Percentiles rank a stretch among this genome's conserved stretches.
phyloP scores from a whole-genome alignment of 202 grass and related monocot genomes.

The Setaria italica region DNA sequence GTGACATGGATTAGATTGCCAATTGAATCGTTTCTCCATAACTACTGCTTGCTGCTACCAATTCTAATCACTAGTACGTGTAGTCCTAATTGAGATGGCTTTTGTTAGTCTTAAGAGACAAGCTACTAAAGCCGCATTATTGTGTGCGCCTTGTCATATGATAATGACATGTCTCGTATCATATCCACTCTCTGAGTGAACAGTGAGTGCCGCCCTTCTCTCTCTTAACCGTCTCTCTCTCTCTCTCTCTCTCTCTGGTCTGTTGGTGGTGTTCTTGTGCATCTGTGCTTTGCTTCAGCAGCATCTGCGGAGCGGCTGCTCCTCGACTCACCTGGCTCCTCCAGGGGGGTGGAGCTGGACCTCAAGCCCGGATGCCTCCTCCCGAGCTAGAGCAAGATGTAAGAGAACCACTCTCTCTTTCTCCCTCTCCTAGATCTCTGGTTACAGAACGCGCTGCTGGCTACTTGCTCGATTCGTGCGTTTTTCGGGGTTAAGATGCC shows the following conservation, averaged over 20 bases:
- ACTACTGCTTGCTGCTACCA: background rate
- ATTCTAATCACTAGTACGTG: background rate
- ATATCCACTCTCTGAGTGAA: background rate
- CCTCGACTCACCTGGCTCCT: background rate
- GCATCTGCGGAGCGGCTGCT: slow-evolving; percentile 39
- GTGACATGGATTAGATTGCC: background rate
- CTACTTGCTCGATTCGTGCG: slow-evolving; percentile 4
- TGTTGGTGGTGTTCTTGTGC: background rate
- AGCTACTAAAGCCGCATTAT: background rate
- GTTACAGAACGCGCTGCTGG: background rate
- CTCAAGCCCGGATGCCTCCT: background rate
- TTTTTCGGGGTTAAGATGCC: slow-evolving; percentile 29
- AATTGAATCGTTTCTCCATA: too few relatives aligned
- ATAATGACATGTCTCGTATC: slow-evolving; percentile 44
- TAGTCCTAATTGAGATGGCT: background rate
- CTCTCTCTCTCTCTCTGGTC: background rate
- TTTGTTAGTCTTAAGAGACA: slow-evolving; percentile 1
- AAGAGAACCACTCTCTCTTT: slow-evolving; percentile 25
- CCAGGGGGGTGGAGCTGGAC: background rate
- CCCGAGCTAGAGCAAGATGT: slow-evolving; percentile 30
- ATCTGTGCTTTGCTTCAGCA: background rate
- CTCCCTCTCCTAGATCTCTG: slow-evolving; percentile 37
- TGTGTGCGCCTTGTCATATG: slow-evolving; percentile 12
- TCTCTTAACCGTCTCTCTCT: background rate
- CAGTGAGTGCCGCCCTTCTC: background rate